Conservation (phyloP, 208 protist species). For the Crithidia sp. region DNA sequence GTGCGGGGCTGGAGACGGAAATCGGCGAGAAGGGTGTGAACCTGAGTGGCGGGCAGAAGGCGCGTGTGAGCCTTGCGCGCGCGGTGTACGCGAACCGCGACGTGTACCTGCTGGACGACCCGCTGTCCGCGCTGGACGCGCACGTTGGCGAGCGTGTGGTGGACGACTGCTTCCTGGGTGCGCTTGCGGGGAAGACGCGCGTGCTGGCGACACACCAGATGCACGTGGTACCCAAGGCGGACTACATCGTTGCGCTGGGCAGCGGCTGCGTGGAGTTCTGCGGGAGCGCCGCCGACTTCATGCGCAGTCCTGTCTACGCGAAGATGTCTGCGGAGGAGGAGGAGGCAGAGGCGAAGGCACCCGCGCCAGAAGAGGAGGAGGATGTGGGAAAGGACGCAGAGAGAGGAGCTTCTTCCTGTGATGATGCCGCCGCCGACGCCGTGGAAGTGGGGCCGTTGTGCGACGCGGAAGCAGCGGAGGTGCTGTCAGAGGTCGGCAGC, state of each 20-base stretch:
- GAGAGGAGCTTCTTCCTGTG: too few species aligned
- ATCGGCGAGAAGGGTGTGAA: slow-evolving; percentile 51
- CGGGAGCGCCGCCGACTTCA: slow-evolving; percentile 31
- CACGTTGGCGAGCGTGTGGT: slow-evolving; percentile 74
- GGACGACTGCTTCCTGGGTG: slow-evolving; percentile 40
- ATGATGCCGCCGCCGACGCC: too few species aligned
- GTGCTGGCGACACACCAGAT: slow-evolving; percentile 93
- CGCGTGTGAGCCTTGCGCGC: too few species aligned
- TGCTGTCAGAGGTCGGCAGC: too few species aligned
- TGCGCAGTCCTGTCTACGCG: slow-evolving; percentile 42
- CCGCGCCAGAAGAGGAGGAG: too few species aligned
- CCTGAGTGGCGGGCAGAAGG: slow-evolving; percentile 23
- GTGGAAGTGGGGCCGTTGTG: too few species aligned
- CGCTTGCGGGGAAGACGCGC: slow-evolving; percentile 70
- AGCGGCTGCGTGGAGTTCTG: slow-evolving; percentile 42
- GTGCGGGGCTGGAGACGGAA: slow-evolving; percentile 33
- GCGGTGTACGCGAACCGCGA: too few species aligned
- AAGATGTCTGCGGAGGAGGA: slow-evolving; percentile 21
- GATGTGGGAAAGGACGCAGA: too few species aligned
- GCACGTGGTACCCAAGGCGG: slow-evolving; percentile 72
- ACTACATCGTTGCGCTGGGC: slow-evolving; percentile 84
- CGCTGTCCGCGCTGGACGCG: slow-evolving; percentile 92
- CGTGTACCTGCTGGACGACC: slow-evolving; percentile 73
- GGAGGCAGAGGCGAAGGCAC: background rate
- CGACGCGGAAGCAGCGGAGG: too few species aligned